A percentile compares a stretch with the other conserved stretches of the same genome.
These are phyloP conservation scores for Phyllosticta citriasiana DNA, from an alignment of 2,329 filamentous ascomycete species.

Conservation along the genomic window DNA sequence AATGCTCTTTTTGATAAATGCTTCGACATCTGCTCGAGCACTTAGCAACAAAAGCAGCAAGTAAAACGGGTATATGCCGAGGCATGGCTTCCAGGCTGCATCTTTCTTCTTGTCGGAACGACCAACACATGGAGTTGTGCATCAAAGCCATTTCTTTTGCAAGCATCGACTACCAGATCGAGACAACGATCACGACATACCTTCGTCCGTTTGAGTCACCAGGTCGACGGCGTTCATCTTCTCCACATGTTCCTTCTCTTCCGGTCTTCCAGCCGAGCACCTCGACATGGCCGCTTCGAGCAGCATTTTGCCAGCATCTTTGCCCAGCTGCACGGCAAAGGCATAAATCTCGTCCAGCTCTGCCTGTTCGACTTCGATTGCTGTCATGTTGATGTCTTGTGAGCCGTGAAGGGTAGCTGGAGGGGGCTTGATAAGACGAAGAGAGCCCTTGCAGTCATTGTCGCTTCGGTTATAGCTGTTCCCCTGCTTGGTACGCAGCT, in stretches of 20 bases:
- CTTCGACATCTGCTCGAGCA: slow-evolving; percentile 54
- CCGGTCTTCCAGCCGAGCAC: slow-evolving; percentile 30
- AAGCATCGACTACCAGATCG: not conserved
- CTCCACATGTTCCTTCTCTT: slow-evolving; percentile 41
- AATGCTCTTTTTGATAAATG: slow-evolving; percentile 56
- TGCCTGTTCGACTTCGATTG: not conserved
- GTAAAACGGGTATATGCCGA: not conserved
- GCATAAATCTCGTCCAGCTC: slow-evolving; percentile 42
- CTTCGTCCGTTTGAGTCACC: slow-evolving; percentile 66
- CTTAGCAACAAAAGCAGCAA: slow-evolving; percentile 7
- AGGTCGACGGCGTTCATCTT: slow-evolving; percentile 71
- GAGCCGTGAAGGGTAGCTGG: not conserved
- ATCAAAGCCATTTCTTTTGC: not conserved
- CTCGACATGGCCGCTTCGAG: slow-evolving; percentile 53
- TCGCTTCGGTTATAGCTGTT: not conserved
- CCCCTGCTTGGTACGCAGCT: not conserved
- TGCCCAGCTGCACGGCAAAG: slow-evolving; percentile 61
- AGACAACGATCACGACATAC: slow-evolving; percentile 28
- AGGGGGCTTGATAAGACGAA: not conserved
- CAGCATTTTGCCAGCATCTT: slow-evolving; percentile 58
- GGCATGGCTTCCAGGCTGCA: not conserved
- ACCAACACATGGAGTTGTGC: not conserved
- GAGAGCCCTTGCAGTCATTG: not conserved
- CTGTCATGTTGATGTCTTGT: not conserved
- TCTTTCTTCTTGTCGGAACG: not conserved